phyloP scores from a whole-genome alignment of 179 eudicot genomes.

The Spergularia azorica region DNA sequence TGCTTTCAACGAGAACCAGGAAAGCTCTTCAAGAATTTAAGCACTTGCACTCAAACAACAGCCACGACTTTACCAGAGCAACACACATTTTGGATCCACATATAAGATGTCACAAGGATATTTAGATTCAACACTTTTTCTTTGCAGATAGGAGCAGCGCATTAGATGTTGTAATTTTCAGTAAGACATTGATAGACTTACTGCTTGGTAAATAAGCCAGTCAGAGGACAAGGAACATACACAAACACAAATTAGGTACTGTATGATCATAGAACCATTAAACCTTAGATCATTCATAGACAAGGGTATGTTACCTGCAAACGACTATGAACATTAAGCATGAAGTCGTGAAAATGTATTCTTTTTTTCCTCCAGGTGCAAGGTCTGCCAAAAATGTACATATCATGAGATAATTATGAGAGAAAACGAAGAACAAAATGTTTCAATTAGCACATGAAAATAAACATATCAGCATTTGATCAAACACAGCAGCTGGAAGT shows the following conservation, averaged over 20 bases:
- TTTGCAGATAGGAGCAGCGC: too few species aligned
- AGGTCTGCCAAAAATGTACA: constrained; percentile 52
- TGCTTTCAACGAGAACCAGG: neutral
- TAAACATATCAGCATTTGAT: neutral
- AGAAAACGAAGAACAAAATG: neutral
- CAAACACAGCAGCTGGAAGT: constrained; percentile 3
- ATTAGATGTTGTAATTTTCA: too few species aligned
- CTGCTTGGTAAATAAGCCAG: too few species aligned
- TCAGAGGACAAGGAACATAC: neutral
- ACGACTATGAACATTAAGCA: constrained; percentile 88
- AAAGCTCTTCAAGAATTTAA: neutral
- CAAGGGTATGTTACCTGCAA: constrained; percentile 53
- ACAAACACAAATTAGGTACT: neutral
- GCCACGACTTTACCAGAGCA: neutral
- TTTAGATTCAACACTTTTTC: too few species aligned
- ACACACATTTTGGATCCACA: neutral
- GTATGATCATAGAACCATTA: neutral
- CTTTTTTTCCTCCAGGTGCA: constrained; percentile 82
- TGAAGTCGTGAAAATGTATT: constrained; percentile 96
- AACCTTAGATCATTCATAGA: neutral
- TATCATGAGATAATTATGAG: neutral
- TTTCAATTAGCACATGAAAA: neutral
- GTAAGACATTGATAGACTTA: too few species aligned
- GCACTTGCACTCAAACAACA: neutral
- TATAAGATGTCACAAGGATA: too few species aligned